These are phyloP conservation scores for Telfairia occidentalis DNA, from an alignment of 331 rosid genomes.

Conservation along the genomic window DNA sequence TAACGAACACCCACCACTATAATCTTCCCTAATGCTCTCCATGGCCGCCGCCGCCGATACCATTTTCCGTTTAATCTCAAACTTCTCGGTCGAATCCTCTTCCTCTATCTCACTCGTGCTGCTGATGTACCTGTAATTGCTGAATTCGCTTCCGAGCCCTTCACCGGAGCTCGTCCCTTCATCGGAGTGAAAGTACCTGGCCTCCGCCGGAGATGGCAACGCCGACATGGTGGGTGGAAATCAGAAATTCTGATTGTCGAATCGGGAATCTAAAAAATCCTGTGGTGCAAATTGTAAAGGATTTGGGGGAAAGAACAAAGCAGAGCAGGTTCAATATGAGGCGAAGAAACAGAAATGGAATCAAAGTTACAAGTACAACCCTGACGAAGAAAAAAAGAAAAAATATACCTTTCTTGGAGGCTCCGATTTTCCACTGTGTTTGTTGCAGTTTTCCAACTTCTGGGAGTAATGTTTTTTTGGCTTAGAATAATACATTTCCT, in stretches of 20 bases:
- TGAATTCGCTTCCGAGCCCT: not conserved
- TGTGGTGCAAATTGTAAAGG: not conserved
- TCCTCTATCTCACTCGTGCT: conserved; percentile 66
- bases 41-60: conserved; percentile 13
- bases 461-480: not conserved
- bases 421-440: not conserved
- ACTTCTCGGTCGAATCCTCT: conserved; percentile 15
- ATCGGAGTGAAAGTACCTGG: not conserved
- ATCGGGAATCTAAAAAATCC: not conserved
- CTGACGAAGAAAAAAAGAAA: not conserved
- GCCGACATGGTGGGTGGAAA: not conserved
- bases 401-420: not conserved
- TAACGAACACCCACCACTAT: conserved; percentile 11
- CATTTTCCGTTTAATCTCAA: not conserved
- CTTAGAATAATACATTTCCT: too few relatives aligned
- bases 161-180: not conserved
- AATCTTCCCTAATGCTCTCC: conserved; percentile 36
- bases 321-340: not conserved
- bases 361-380: not conserved
- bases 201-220: not conserved
- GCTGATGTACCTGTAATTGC: conserved; percentile 10
- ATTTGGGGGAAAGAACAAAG: not conserved
- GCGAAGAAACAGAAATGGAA: not conserved
- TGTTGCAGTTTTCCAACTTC: not conserved
- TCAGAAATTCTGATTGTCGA: not conserved